A percentile compares a stretch with the other conserved stretches of the same genome.
These are phyloP conservation scores for Pyronema omphalodes DNA, from an alignment of 495 filamentous ascomycete species.

Conservation along the genomic window DNA sequence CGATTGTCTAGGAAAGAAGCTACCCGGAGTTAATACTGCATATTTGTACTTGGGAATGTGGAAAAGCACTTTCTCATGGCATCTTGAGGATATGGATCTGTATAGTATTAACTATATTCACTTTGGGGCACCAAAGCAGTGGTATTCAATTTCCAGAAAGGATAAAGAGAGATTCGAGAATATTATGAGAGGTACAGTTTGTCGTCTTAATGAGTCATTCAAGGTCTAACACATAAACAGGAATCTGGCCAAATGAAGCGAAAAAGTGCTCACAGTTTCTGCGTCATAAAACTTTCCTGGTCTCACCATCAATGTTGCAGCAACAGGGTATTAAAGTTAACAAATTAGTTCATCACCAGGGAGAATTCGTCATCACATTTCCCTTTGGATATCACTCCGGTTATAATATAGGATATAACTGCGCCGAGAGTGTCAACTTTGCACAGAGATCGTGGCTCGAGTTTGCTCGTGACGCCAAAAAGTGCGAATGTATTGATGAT, in stretches of 20 bases:
- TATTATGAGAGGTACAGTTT: constrained; percentile 61
- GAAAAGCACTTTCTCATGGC: constrained; percentile 99
- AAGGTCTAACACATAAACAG: constrained; percentile 15
- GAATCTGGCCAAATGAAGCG: constrained; percentile 84
- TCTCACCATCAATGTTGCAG: constrained; percentile 72
- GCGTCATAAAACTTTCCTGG: constrained; percentile 95
- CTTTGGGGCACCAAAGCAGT: constrained; percentile 95
- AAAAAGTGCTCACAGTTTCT: constrained; percentile 94
- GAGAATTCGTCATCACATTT: constrained; percentile 96
- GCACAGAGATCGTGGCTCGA: constrained; percentile 84
- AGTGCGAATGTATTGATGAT: constrained; percentile 81
- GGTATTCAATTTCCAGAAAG: constrained; percentile 96
- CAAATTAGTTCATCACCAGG: constrained; percentile 83
- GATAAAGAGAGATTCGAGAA: constrained; percentile 88
- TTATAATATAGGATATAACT: constrained; percentile 97
- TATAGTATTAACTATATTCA: constrained; percentile 99
- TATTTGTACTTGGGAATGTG: constrained; percentile 98
- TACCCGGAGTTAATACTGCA: constrained; percentile 96
- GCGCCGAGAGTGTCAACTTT: constrained; percentile 97
- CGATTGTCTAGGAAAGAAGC: constrained; percentile 83
- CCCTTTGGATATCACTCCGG: constrained; percentile 97
- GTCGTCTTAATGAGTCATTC: neutral
- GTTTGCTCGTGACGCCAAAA: constrained; percentile 91
- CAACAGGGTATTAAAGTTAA: constrained; percentile 91
- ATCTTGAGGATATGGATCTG: constrained; percentile 93